phyloP scores from a whole-genome alignment of 805 yeast genomes.

The Hanseniaspora meyeri region DNA sequence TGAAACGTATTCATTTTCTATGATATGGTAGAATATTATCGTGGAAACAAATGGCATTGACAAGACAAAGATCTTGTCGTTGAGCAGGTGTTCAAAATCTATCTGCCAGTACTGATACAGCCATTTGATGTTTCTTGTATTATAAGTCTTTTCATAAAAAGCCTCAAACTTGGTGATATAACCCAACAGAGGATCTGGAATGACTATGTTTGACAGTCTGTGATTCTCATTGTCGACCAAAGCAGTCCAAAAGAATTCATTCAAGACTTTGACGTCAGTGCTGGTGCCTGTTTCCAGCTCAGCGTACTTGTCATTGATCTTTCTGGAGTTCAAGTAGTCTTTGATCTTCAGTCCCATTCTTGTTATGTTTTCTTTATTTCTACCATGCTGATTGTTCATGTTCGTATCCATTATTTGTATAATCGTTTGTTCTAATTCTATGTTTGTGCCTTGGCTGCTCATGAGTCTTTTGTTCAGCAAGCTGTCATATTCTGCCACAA shows the following conservation, averaged over 20 bases:
- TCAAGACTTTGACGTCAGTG: constrained; percentile 42
- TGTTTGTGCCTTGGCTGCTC: neutral
- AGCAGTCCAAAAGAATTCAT: constrained; percentile 47
- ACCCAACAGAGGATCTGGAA: constrained; percentile 27
- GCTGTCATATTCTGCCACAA: neutral
- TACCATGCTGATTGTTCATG: neutral
- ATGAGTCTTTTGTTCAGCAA: constrained; percentile 1
- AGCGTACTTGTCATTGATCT: constrained; percentile 33
- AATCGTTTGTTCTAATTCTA: neutral
- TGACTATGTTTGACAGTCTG: constrained; percentile 6
- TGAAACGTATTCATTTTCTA: constrained; percentile 42
- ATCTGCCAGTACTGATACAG: constrained; percentile 73
- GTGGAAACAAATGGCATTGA: constrained; percentile 73
- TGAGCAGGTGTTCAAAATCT: constrained; percentile 61
- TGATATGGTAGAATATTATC: constrained; percentile 63
- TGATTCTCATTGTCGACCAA: constrained; percentile 18
- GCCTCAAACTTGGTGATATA: constrained; percentile 37
- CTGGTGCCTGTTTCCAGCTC: constrained; percentile 22
- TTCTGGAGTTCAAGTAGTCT: constrained; percentile 54
- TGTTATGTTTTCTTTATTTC: constrained; percentile 21
- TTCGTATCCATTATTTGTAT: constrained; percentile 5
- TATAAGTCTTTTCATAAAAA: constrained; percentile 40
- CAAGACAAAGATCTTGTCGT: constrained; percentile 59
- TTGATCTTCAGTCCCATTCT: constrained; percentile 78
- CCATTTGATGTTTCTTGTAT: constrained; percentile 59